Evolutionary conservation across 768 basidiomycete species (phyloP).

Genomic region (Psilocybe cyanescens): DNA sequence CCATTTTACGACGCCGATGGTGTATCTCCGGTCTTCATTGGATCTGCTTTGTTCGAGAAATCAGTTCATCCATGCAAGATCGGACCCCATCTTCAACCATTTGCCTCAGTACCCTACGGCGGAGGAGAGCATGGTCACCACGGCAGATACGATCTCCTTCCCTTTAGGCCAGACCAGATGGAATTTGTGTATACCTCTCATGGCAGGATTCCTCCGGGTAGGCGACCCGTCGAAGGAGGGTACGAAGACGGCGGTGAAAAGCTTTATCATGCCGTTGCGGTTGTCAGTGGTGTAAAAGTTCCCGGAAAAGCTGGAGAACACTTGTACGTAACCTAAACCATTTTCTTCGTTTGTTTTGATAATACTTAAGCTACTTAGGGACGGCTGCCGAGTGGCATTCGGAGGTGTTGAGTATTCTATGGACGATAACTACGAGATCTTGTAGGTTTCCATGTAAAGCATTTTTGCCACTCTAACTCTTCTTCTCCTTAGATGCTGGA

Average conservation of each 20-base stretch:
- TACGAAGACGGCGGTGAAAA: slow-evolving; percentile 71
- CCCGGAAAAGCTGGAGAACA: slow-evolving; percentile 79
- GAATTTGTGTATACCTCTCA: slow-evolving; percentile 70
- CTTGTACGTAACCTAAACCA: slow-evolving; percentile 47
- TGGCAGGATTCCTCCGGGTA: slow-evolving; percentile 61
- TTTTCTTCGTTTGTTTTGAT: background rate
- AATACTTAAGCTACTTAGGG: slow-evolving; percentile 31
- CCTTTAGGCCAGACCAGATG: slow-evolving; percentile 69
- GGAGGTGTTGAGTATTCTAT: slow-evolving; percentile 47
- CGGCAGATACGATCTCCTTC: slow-evolving; percentile 77
- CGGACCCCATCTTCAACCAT: slow-evolving; percentile 54
- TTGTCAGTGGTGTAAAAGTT: slow-evolving; percentile 55
- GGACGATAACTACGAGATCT: slow-evolving; percentile 46
- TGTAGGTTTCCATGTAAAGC: slow-evolving; percentile 39
- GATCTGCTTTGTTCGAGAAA: slow-evolving; percentile 68
- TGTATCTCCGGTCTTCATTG: slow-evolving; percentile 64
- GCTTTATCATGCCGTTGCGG: slow-evolving; percentile 69
- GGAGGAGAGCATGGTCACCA: slow-evolving; percentile 61
- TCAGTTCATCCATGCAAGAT: slow-evolving; percentile 89
- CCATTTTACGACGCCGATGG: slow-evolving; percentile 63
- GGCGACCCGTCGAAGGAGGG: slow-evolving; percentile 70
- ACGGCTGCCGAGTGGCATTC: slow-evolving; percentile 48
- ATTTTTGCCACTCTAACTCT: background rate
- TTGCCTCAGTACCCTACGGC: slow-evolving; percentile 63
- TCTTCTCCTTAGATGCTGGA: slow-evolving; percentile 39